A percentile compares a stretch with the other conserved stretches of the same genome.
Evolutionary conservation across 1,139 yeast genomes (phyloP).

Genomic region (Magnusiomyces ingens): DNA sequence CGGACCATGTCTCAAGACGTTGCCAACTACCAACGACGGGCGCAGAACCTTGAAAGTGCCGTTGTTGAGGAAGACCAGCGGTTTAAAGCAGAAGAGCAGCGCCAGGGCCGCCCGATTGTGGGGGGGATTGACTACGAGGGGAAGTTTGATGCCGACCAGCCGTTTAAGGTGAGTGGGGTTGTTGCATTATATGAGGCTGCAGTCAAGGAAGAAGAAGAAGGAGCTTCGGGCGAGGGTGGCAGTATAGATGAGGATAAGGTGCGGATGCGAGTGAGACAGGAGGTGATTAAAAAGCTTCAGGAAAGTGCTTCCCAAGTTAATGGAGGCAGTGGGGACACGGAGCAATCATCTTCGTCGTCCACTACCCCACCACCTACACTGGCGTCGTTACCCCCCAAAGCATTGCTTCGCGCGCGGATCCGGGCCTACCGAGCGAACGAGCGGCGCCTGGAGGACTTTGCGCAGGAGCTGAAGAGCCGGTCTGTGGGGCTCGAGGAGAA

Average conservation of each 20-base stretch:
- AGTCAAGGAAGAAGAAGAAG: background rate
- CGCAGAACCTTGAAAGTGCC: conserved; percentile 50
- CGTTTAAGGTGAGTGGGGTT: conserved; percentile 51
- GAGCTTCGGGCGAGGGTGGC: background rate
- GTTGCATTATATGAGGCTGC: background rate
- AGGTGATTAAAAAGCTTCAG: background rate
- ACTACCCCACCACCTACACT: background rate
- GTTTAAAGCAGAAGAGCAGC: conserved; percentile 38
- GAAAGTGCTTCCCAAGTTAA: background rate
- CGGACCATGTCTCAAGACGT: conserved; percentile 38
- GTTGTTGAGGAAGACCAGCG: conserved; percentile 49
- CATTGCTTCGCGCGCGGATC: conserved; percentile 66
- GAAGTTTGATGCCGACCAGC: conserved; percentile 78
- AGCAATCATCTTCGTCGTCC: background rate
- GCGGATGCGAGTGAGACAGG: background rate
- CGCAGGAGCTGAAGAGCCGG: conserved; percentile 43
- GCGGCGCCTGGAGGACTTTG: conserved; percentile 43
- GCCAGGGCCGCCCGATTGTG: conserved; percentile 16
- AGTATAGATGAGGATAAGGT: background rate
- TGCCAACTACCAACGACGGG: conserved; percentile 44
- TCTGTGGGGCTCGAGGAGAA: conserved; percentile 69
- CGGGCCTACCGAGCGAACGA: conserved; percentile 71
- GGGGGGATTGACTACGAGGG: conserved; percentile 37
- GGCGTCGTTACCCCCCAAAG: conserved; percentile 49
- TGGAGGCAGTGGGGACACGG: background rate